phyloP scores from a whole-genome alignment of 2,329 filamentous ascomycete genomes.

The Fusarium torulosum region DNA sequence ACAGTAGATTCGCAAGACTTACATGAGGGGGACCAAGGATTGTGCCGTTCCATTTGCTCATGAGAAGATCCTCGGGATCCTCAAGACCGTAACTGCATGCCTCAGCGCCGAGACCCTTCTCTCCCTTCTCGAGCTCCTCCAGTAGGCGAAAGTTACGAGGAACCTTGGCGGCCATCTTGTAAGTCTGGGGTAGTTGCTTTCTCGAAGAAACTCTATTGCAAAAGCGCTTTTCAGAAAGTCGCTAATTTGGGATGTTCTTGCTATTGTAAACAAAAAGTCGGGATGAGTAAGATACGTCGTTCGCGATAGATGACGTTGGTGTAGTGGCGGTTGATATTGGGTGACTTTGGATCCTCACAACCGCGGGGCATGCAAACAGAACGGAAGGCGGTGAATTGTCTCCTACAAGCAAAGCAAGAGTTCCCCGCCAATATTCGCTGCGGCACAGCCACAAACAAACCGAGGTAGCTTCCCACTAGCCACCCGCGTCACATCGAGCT shows the following conservation, averaged over 20 bases:
- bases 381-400: constrained; percentile 34
- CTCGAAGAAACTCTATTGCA: constrained; percentile 1
- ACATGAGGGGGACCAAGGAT: constrained; percentile 97
- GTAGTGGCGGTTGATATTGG: constrained; percentile 38
- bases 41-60: constrained; percentile 99
- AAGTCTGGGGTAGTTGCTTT: constrained; percentile 1
- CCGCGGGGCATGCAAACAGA: constrained; percentile 37
- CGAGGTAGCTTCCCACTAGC: constrained; percentile 18
- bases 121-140: constrained; percentile 98
- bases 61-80: constrained; percentile 92
- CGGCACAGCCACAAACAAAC: constrained; percentile 19
- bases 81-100: constrained; percentile 97
- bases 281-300: constrained; percentile 13
- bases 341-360: constrained; percentile 35
- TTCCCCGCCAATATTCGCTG: constrained; percentile 31
- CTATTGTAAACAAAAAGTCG: background rate
- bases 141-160: constrained; percentile 96
- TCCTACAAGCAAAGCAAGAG: constrained; percentile 11
- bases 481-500: constrained; percentile 23
- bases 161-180: constrained; percentile 67
- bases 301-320: constrained; percentile 36
- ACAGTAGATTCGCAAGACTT: constrained; percentile 54
- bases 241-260: background rate
- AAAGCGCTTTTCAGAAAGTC: background rate
- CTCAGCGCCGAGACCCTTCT: constrained; percentile 96